phyloP scores from a whole-genome alignment of 306 rosid species.

The Astragalus membranaceus region DNA sequence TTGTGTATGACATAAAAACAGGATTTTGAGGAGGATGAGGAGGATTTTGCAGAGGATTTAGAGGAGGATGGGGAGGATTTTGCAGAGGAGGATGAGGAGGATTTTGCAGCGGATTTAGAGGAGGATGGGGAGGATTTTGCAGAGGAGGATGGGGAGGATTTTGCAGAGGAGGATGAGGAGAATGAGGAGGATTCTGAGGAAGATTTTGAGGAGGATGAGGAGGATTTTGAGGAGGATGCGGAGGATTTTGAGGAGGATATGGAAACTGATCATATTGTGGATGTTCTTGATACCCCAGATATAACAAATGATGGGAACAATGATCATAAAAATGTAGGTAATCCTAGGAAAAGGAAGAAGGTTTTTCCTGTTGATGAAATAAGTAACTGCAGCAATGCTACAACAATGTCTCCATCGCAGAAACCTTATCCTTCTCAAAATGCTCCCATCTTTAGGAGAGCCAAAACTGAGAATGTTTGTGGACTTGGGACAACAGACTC shows the following conservation, averaged over 20 bases:
- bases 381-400: constrained; percentile 20
- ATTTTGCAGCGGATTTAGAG: too few relatives aligned
- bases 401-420: constrained; percentile 26
- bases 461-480: constrained; percentile 26
- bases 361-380: constrained; percentile 29
- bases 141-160: constrained; percentile 54
- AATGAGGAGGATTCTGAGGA: too few relatives aligned
- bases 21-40: constrained; percentile 51
- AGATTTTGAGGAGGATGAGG: too few relatives aligned
- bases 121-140: constrained; percentile 36
- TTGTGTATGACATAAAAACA: constrained; percentile 12
- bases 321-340: constrained; percentile 30
- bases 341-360: constrained; percentile 35
- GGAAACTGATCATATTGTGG: constrained; percentile 56
- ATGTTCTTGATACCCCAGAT: constrained; percentile 84
- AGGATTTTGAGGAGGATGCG: too few relatives aligned
- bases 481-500: constrained; percentile 23
- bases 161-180: too few relatives aligned
- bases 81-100: too few relatives aligned
- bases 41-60: too few relatives aligned
- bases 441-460: constrained; percentile 47
- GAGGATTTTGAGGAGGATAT: constrained; percentile 69
- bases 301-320: constrained; percentile 32
- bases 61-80: too few relatives aligned
- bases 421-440: constrained; percentile 33